These are phyloP conservation scores for Dovyalis caffra DNA, from an alignment of 345 rosid genomes.

Conservation along the genomic window DNA sequence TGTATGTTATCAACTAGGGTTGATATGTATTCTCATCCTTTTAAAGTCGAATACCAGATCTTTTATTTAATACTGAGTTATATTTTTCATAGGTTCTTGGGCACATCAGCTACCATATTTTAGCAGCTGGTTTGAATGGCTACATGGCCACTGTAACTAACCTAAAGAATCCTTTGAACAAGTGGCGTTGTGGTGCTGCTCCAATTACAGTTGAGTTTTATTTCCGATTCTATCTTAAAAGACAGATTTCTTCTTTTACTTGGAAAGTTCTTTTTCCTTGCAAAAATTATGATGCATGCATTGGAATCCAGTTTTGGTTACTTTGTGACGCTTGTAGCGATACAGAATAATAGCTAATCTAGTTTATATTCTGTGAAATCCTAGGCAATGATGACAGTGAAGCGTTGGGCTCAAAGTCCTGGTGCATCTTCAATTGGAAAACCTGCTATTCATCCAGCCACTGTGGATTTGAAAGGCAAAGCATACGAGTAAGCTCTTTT, in stretches of 20 bases:
- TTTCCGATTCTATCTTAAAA: background rate
- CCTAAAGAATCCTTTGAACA: conserved; percentile 82
- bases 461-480: conserved; percentile 93
- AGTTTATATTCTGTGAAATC: conserved; percentile 14
- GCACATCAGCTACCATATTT: conserved; percentile 82
- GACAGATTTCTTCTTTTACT: background rate
- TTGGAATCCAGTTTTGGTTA: background rate
- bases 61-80: background rate
- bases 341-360: background rate
- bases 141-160: conserved; percentile 96
- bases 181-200: conserved; percentile 98
- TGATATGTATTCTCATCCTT: conserved; percentile 11
- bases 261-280: background rate
- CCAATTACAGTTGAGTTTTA: conserved; percentile 74
- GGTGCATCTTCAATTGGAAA: conserved; percentile 70
- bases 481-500: conserved; percentile 73
- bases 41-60: background rate
- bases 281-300: background rate
- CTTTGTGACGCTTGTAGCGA: background rate
- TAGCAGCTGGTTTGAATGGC: conserved; percentile 95
- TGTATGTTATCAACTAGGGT: conserved; percentile 44
- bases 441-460: conserved; percentile 96
- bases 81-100: conserved; percentile 70
- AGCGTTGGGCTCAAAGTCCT: conserved; percentile 84
- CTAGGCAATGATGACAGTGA: conserved; percentile 94